Evolutionary conservation across 2,329 filamentous ascomycete genomes (phyloP), one percentile per base, ranked within the genome.

Genomic region (Aureobasidium leucospermi): DNA sequence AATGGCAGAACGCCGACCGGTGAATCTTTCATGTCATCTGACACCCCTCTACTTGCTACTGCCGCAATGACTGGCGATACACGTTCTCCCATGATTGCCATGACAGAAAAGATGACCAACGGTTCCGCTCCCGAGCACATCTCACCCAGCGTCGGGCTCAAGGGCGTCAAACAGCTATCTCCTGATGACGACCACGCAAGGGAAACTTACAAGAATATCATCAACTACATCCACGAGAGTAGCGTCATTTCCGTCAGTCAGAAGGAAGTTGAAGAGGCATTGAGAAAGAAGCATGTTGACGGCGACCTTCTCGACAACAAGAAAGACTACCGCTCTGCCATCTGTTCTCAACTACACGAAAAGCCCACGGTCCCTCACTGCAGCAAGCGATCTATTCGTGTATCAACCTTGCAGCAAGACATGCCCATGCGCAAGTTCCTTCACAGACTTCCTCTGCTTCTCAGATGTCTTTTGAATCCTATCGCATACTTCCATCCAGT

Each of bases 401-500:
- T 81, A 6, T 78, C 78, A 1, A 79, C 78, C 1, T 69, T 82
- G 1, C 70, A 76, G 49, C 76, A 10, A 71, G 70, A 2, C 69
- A 74, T 47, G 76, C 75, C 2, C 68, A 69, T 8, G 63, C 73
- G 75, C 48, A 66, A 65, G 10, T 78, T 81, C 60, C 52, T 80
- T 23, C 79, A 81, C 65, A 73, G 79, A 9, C 66, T 81, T 4
- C 79, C 79, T 0, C 74, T 81, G 57, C 70, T 81, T 2, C 72
- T 78, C 7, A 74, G 79, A 15, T 62, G 79, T 0, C 72, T 81
- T 6, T 72, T 82, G 1, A 75, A 72, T 28, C 76, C 78, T 0
- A 67, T 82, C 4, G 76, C 75, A 61, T 80, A 82, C 63, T 80
- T 82, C 60, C 80, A 82, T 61, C 76, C 79, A 0, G 74, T 82